Evolutionary conservation across 1,139 yeast genomes (phyloP).

Genomic region (Yueomyces sp.): DNA sequence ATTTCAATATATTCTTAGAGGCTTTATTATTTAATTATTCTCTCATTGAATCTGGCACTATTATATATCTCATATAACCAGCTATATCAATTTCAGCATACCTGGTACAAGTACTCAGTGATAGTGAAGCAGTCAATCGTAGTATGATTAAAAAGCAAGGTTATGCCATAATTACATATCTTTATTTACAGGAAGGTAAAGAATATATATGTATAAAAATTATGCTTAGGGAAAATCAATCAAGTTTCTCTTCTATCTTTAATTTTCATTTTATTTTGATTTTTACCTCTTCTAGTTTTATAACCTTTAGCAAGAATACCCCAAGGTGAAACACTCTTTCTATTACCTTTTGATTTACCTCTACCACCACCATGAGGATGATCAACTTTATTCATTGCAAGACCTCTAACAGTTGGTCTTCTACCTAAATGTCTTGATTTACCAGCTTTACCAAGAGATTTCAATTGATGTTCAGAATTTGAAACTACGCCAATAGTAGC

Average conservation of each 20-base stretch:
- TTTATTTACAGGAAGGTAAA: too few species aligned
- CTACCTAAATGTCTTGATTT: constrained; percentile 85
- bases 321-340: constrained; percentile 92
- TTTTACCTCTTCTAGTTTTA: constrained; percentile 87
- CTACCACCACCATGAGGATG: constrained; percentile 99
- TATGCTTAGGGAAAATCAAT: too few species aligned
- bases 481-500: constrained; percentile 93
- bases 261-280: constrained; percentile 70
- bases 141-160: too few species aligned
- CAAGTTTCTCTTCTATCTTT: constrained; percentile 51
- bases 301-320: constrained; percentile 85
- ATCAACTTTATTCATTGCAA: constrained; percentile 94
- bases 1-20: too few species aligned
- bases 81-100: too few species aligned
- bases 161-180: too few species aligned
- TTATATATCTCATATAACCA: too few species aligned
- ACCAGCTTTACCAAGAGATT: constrained; percentile 94
- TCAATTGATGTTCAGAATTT: constrained; percentile 87
- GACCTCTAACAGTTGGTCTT: constrained; percentile 95
- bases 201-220: too few species aligned
- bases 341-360: constrained; percentile 96
- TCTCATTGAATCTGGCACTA: too few species aligned
- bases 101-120: too few species aligned
- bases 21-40: too few species aligned
- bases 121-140: too few species aligned